Conservation (phyloP, 2,329 filamentous ascomycete species). For the Hypoxylon sp. region DNA sequence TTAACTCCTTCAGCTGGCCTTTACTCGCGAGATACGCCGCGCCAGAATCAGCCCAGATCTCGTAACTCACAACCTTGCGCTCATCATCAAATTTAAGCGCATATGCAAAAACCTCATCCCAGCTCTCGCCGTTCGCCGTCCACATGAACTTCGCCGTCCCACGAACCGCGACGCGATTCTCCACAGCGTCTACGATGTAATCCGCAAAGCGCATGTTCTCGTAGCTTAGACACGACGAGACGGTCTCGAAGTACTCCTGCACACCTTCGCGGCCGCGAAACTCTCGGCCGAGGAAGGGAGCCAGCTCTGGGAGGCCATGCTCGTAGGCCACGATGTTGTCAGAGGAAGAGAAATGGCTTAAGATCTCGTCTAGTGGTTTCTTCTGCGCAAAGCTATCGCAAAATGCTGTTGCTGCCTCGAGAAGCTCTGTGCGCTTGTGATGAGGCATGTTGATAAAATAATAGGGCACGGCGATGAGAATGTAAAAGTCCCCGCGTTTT, state of each 20-base stretch:
- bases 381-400: constrained; percentile 54
- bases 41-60: constrained; percentile 59
- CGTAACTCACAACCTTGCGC: constrained; percentile 52
- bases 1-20: constrained; percentile 64
- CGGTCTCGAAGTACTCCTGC: constrained; percentile 50
- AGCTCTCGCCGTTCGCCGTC: constrained; percentile 53
- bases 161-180: constrained; percentile 51
- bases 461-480: background rate
- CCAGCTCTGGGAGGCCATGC: constrained; percentile 55
- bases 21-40: constrained; percentile 67
- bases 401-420: constrained; percentile 54
- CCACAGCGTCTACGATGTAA: constrained; percentile 49
- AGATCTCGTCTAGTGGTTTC: constrained; percentile 47
- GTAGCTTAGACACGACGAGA: constrained; percentile 50
- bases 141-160: constrained; percentile 55
- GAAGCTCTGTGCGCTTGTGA: constrained; percentile 50
- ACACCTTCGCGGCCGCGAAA: constrained; percentile 53
- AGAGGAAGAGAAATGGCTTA: constrained; percentile 52
- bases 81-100: constrained; percentile 52
- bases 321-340: constrained; percentile 52
- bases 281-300: constrained; percentile 56
- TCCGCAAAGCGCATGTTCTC: constrained; percentile 54
- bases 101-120: constrained; percentile 58
- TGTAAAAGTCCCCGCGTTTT: background rate
- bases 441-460: constrained; percentile 38